Conservation (phyloP, 1,284 basidiomycete species). For the Cutaneotrichosporon dermatis region DNA sequence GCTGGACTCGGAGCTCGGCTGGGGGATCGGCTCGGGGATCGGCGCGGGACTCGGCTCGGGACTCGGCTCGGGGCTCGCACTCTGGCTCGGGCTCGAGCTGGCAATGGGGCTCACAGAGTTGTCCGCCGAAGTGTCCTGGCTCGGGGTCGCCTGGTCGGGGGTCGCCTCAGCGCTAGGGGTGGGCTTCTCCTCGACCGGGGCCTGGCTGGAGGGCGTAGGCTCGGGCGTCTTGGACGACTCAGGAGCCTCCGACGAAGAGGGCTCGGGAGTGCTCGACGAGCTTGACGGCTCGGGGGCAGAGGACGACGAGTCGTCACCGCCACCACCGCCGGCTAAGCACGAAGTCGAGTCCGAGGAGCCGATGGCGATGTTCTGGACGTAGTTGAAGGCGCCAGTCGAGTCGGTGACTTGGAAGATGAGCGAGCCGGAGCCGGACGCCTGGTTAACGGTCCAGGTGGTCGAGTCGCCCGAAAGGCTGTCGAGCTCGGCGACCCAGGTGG, state of each 20-base stretch:
- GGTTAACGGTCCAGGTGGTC: constrained; percentile 35
- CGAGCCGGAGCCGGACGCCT: constrained; percentile 24
- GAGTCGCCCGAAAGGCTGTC: constrained; percentile 15
- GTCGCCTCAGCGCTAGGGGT: too few relatives aligned
- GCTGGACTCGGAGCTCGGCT: too few relatives aligned
- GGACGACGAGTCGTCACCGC: background rate
- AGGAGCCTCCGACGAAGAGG: background rate
- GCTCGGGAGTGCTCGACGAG: background rate
- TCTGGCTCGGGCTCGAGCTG: too few relatives aligned
- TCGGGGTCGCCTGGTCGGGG: too few relatives aligned
- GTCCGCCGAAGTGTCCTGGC: too few relatives aligned
- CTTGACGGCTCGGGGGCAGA: background rate
- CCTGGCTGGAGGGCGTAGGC: too few relatives aligned
- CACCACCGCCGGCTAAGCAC: constrained; percentile 21
- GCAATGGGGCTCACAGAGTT: too few relatives aligned
- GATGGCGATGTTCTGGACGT: constrained; percentile 42
- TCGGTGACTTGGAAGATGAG: constrained; percentile 45
- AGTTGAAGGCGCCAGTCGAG: constrained; percentile 31
- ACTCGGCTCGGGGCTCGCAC: too few relatives aligned
- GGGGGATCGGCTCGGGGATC: too few relatives aligned
- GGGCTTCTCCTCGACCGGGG: too few relatives aligned
- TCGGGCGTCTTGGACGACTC: too few relatives aligned
- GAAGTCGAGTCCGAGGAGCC: constrained; percentile 24
- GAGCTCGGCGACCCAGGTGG: constrained; percentile 21
- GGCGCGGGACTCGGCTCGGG: too few relatives aligned